phyloP scores from a whole-genome alignment of 1,139 yeast genomes.

The Nakaseomyces glabratus region DNA sequence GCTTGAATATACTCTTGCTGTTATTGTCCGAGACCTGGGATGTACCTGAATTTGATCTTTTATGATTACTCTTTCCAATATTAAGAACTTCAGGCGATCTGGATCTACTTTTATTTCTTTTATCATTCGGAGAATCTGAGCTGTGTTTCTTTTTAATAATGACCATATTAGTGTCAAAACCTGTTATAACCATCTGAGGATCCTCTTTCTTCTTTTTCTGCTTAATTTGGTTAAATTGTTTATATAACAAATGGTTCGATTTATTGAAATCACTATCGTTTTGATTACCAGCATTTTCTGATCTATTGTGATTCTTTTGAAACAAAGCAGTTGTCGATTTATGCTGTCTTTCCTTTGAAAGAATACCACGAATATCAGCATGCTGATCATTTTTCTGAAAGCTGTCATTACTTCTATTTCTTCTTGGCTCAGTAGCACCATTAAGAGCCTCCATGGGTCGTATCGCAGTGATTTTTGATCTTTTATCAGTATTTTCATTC shows the following conservation, averaged over 20 bases:
- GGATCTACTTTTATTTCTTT: constrained; percentile 6
- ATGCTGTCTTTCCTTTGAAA: constrained; percentile 4
- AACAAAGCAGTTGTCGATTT: constrained; percentile 10
- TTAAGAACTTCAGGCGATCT: constrained; percentile 5
- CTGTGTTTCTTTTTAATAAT: constrained; percentile 12
- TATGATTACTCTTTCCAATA: constrained; percentile 4
- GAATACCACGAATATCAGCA: neutral
- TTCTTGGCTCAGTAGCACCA: neutral
- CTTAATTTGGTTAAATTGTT: constrained; percentile 2
- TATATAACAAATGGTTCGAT: constrained; percentile 2
- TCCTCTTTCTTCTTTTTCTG: constrained; percentile 12
- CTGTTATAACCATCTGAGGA: constrained; percentile 20
- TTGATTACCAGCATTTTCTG: constrained; percentile 5
- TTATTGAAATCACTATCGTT: constrained; percentile 4
- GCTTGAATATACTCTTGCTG: constrained; percentile 6
- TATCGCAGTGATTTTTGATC: neutral
- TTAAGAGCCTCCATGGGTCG: constrained; percentile 4
- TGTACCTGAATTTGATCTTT: constrained; percentile 1
- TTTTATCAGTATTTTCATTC: neutral
- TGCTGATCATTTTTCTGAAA: constrained; percentile 1
- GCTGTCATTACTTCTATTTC: neutral
- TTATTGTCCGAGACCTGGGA: constrained; percentile 1
- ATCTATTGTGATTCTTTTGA: constrained; percentile 8
- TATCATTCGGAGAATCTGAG: neutral
- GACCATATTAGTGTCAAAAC: constrained; percentile 21